Evolutionary conservation across 1,284 basidiomycete species (phyloP), one percentile per base, ranked within the genome.

Genomic region (Puccinia coronata): DNA sequence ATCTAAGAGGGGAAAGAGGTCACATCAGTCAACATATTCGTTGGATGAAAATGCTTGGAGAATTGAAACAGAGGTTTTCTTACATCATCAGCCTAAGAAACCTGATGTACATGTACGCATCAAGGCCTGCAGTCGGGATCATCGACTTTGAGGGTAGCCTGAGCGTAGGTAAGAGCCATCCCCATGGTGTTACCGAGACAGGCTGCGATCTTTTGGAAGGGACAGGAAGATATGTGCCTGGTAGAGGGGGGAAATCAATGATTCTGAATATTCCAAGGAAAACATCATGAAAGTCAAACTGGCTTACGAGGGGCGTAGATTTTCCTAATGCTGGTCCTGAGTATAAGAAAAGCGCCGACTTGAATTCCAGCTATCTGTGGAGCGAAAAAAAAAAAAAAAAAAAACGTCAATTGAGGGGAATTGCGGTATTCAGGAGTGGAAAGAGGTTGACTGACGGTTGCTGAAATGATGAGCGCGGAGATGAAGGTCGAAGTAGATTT

Each of bases 41-140:
- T 5, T 76, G 34, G 39, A 39, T 59, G 47, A 18, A 28, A 43
- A n/a, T 57, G 49, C 61, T 36, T 79, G 31, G 95, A 94, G 1
- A 93, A 12, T 43, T 67, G 47, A 51, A 8, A 85, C n/a, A 84
- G 97, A 89, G n/a, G 57, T 36, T 14, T 77, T 96, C 88, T 84
- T 91, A 79, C 77, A 79, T 79, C 77, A 79, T 79, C 85, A 88
- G 91, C 80, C 92, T 91, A 53, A 96, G 89, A 86, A 93, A 98
- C 80, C 94, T 91, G 69, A 97, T 90, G 84, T 94, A 98, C 86
- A 97, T 92, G 88, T 96, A 99, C 36, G 95, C 93, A 85, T 99
- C 96, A 82, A 94, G 89, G 47, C 96, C 96, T 83, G 96, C 96
- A 82, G 91, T 85, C 23, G 83, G 81, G 71, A 87, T 84, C 73